Base-by-base conservation (phyloP, 2,329 filamentous ascomycete genomes). In the Diatrype stigma region DNA sequence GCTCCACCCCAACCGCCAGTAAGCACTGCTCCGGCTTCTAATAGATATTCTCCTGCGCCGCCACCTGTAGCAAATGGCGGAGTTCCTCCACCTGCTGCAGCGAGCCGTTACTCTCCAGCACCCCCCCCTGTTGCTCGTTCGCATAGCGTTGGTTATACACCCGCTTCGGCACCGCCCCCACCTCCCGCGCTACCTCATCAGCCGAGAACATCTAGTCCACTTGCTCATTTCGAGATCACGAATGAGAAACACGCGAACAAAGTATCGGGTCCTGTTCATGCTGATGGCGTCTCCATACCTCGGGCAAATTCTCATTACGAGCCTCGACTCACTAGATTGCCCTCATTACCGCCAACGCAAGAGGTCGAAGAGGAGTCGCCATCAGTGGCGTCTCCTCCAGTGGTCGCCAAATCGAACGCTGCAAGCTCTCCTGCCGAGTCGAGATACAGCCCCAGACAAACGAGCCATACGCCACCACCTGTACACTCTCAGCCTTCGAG, bases 171-270 rank as follows among this genome's bases (percentile, higher is more conserved):
- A n/a, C 64, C 70, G 22, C 64, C 70, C 1, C 67, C 74, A 8
- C 73, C 77, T 23, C 70, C 79, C 14, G 66, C 74, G 35, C 69
- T 85, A 38, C 71, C 81, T 45, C 81, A 86, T 60, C 76, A 82
- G 54, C 83, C 84, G 8, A 73, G 84, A 55, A 86, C 84, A 2
- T 86, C 83, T 2, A 87, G 84, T 56, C 84, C 84, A 1, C 66
- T 86, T 52, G 83, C 83, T 6, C 81, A 86, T 58, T 85, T 84
- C 52, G 83, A 86, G 63, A 73, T 75, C 11, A 74, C 72, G 7
- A 71, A 73, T 48, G 72, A 74, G 30, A 69, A 70, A 44, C 52
- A 68, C 7, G 64, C 66, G 45, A 56, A 64, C 37, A 65, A 60
- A 56, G 61, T 60, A 45, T 58, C 14, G 19, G 61, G 53, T 37